Evolutionary conservation across 1,284 basidiomycete genomes (phyloP).

Genomic region (Trametes pubescens): DNA sequence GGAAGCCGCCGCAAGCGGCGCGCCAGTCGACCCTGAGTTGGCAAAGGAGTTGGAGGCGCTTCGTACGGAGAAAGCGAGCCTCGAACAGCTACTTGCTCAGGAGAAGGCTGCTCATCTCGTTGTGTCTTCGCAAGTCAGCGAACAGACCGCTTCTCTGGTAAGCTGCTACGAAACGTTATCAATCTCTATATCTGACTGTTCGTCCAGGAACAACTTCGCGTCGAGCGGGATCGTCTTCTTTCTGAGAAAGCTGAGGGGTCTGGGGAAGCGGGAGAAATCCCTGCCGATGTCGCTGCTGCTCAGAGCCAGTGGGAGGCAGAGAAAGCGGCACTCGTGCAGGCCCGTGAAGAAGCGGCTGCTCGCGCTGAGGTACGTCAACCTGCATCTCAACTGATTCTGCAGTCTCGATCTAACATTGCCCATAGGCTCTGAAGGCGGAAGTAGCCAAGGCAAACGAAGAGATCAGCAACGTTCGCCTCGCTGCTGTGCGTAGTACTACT

Average conservation of each 20-base stretch:
- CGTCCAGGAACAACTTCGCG: conserved; percentile 58
- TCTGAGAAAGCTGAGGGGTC: conserved; percentile 64
- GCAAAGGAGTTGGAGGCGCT: conserved; percentile 49
- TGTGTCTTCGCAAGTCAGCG: conserved; percentile 22
- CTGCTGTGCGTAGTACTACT: conserved; percentile 43
- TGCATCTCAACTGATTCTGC: background rate
- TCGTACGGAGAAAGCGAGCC: conserved; percentile 50
- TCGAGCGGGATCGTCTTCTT: conserved; percentile 67
- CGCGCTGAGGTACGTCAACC: conserved; percentile 57
- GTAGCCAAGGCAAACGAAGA: conserved; percentile 57
- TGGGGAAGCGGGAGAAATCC: conserved; percentile 33
- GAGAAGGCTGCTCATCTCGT: conserved; percentile 43
- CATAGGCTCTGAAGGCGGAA: conserved; percentile 55
- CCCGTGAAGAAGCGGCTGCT: conserved; percentile 65
- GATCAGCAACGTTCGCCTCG: conserved; percentile 49
- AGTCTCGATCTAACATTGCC: background rate
- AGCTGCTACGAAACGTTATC: conserved; percentile 34
- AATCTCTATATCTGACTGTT: conserved; percentile 3
- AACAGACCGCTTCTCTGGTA: conserved; percentile 50
- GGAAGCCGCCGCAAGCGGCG: conserved; percentile 28
- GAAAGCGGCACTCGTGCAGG: conserved; percentile 61
- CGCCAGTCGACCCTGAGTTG: conserved; percentile 37
- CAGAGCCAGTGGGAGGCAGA: conserved; percentile 62
- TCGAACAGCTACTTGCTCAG: conserved; percentile 52
- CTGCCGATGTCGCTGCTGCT: conserved; percentile 43